Base-by-base conservation (phyloP, 768 basidiomycete species). In the Boletellus emodensis region DNA sequence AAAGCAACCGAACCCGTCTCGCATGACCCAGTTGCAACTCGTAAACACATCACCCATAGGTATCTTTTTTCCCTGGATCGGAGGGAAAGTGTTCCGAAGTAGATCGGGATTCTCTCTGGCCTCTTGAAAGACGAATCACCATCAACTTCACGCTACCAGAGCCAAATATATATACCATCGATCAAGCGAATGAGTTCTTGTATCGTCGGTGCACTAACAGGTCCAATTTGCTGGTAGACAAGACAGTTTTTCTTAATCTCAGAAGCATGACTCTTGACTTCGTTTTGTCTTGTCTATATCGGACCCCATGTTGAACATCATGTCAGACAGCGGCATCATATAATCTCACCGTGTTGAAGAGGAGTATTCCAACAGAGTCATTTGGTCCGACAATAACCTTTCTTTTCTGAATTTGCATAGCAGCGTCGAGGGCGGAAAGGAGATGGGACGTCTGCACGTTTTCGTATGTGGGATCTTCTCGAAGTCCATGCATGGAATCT, bases 21-120 rank as follows among this genome's bases (percentile, higher is more conserved):
- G 84, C 46, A 98, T 74, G 17, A 93, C 78, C 82, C 86, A 88
- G 55, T 92, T 94, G 59, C 92, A 93, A 55, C 87, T 88, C 0
- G 85, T 90, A 65, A 98, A 89, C 0, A 94, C 88, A 56, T 94
- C 91, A 15, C 90, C 90, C 70, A 94, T 83, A 0, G 93, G 81
- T 18, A 89, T 78, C 46, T 79, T 77, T 22, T 68, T 69, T 46
- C 76, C 82, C 32, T 72, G 70, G 33, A 83, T 56, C 1, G 84
- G 90, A 37, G 82, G 84, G 64, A 87, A 94, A n/a, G 71, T 72
- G 10, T 73, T 76, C 45, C 67, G 69, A 35, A 89, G 72, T 36
- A 74, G 76, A 14, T 71, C 70, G 1, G 81, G 82, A 65, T 90
- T 77, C 46, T 85, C 81, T 26, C 83, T 78, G 37, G 81, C 77